Percentiles rank a stretch among this genome's conserved stretches.
These are phyloP conservation scores for Globisporangium ultimum DNA, from an alignment of 352 stramenopile species.

Conservation along the genomic window DNA sequence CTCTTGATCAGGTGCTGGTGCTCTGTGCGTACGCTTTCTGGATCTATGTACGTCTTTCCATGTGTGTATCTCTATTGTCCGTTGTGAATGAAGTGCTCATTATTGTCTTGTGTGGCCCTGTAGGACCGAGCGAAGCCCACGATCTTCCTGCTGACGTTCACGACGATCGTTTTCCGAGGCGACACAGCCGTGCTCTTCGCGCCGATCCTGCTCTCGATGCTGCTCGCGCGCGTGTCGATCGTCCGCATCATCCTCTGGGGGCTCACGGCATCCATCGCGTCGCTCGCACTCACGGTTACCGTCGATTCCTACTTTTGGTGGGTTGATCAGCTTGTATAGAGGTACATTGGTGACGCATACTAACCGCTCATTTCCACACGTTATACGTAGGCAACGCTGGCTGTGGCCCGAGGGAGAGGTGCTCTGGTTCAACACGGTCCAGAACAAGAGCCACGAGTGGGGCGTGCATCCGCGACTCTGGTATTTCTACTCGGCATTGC, in stretches of 20 bases:
- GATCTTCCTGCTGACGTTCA: slow-evolving; percentile 87
- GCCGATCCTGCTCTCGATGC: slow-evolving; percentile 89
- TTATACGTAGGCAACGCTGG: slow-evolving; percentile 50
- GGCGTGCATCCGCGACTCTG: slow-evolving; percentile 94
- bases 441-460: slow-evolving; percentile 98
- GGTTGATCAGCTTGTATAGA: neutral
- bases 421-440: slow-evolving; percentile 95
- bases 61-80: no score
- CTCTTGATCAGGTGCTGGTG: slow-evolving; percentile 43
- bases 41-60: slow-evolving; percentile 33
- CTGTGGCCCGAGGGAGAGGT: slow-evolving; percentile 98
- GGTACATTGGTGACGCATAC: no score
- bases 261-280: slow-evolving; percentile 57
- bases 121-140: slow-evolving; percentile 38
- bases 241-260: slow-evolving; percentile 81
- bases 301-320: slow-evolving; percentile 95
- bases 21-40: slow-evolving; percentile 62
- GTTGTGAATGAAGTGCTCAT: no score
- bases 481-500: slow-evolving; percentile 96
- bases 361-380: no score
- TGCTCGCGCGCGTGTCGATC: slow-evolving; percentile 76
- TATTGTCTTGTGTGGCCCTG: neutral
- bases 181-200: slow-evolving; percentile 96
- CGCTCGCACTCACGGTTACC: slow-evolving; percentile 81
- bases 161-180: slow-evolving; percentile 95